These are phyloP conservation scores for Petasospora fabianii DNA, from an alignment of 1,139 yeast species.

Conservation along the genomic window DNA sequence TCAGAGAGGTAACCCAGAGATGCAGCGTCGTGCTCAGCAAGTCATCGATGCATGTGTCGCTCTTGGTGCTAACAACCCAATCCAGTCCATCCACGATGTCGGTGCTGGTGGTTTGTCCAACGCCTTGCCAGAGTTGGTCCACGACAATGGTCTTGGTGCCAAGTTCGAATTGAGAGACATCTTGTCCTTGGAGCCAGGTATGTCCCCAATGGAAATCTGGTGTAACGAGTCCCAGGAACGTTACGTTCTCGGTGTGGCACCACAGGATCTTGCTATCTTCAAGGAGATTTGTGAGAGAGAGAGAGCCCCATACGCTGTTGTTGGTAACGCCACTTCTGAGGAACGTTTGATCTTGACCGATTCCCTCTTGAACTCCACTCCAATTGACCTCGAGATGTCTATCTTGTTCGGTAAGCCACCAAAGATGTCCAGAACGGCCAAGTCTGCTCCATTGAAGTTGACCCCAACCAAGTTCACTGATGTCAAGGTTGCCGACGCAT, in stretches of 20 bases:
- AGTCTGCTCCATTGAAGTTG: slow-evolving; percentile 58
- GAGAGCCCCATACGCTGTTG: slow-evolving; percentile 94
- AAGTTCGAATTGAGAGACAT: slow-evolving; percentile 87
- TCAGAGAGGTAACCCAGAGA: slow-evolving; percentile 98
- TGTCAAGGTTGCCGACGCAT: slow-evolving; percentile 55
- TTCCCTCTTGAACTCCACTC: slow-evolving; percentile 67
- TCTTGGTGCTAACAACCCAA: slow-evolving; percentile 76
- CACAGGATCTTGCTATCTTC: slow-evolving; percentile 69
- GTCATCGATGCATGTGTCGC: slow-evolving; percentile 94
- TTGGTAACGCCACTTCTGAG: slow-evolving; percentile 90
- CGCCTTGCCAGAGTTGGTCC: slow-evolving; percentile 96
- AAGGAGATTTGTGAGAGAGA: slow-evolving; percentile 86
- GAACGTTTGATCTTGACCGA: slow-evolving; percentile 81
- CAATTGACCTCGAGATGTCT: slow-evolving; percentile 95
- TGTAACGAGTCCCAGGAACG: slow-evolving; percentile 99
- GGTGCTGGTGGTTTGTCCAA: slow-evolving; percentile 99
- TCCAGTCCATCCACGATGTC: slow-evolving; percentile 96
- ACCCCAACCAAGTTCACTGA: slow-evolving; percentile 43
- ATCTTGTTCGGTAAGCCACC: slow-evolving; percentile 98
- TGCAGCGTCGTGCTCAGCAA: slow-evolving; percentile 98
- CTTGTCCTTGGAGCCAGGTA: slow-evolving; percentile 90
- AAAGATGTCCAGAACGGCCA: slow-evolving; percentile 80
- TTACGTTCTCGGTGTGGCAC: slow-evolving; percentile 89
- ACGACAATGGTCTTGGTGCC: slow-evolving; percentile 95
- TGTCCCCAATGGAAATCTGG: slow-evolving; percentile 99